Percentiles rank a stretch among this genome's conserved stretches.
Conservation (phyloP, 1,284 basidiomycete species). For the Leccinum subfulvum region DNA sequence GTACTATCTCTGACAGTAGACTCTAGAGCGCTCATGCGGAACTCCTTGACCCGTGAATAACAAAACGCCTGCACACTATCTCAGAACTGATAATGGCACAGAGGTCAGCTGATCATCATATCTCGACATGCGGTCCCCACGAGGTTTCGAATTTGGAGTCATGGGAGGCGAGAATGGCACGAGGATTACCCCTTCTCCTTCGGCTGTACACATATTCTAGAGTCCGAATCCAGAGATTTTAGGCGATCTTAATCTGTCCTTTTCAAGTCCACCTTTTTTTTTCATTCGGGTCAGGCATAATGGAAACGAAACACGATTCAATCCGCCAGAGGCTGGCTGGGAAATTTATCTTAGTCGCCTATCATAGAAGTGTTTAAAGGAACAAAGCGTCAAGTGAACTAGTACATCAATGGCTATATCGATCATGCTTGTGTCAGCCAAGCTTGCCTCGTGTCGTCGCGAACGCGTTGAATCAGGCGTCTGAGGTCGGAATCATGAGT, state of each 20-base stretch:
- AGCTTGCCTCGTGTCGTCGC: conserved; percentile 1
- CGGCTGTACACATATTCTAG: conserved; percentile 6
- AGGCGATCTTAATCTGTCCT: conserved; percentile 18
- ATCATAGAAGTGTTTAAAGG: conserved; percentile 1
- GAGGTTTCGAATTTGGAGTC: conserved; percentile 28
- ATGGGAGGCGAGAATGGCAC: conserved; percentile 9
- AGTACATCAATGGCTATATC: conserved; percentile 5
- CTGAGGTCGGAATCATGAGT: conserved; percentile 19
- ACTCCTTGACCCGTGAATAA: conserved; percentile 6
- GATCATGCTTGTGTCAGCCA: background rate
- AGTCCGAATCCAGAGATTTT: background rate
- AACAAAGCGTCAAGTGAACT: conserved; percentile 1
- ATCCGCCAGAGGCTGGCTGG: background rate
- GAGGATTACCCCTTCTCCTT: conserved; percentile 10
- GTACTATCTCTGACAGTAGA: background rate
- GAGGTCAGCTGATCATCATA: conserved; percentile 25
- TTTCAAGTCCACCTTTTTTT: conserved; percentile 8
- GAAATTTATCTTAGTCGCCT: background rate
- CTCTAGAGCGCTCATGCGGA: conserved; percentile 5
- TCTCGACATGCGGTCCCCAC: conserved; percentile 29
- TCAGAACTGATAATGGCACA: conserved; percentile 11
- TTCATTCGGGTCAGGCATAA: background rate
- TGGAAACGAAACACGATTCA: background rate
- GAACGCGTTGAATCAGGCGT: conserved; percentile 21
- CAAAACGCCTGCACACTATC: conserved; percentile 4